Evolutionary conservation across 768 basidiomycete species (phyloP).

Genomic region (Russula vinacea): DNA sequence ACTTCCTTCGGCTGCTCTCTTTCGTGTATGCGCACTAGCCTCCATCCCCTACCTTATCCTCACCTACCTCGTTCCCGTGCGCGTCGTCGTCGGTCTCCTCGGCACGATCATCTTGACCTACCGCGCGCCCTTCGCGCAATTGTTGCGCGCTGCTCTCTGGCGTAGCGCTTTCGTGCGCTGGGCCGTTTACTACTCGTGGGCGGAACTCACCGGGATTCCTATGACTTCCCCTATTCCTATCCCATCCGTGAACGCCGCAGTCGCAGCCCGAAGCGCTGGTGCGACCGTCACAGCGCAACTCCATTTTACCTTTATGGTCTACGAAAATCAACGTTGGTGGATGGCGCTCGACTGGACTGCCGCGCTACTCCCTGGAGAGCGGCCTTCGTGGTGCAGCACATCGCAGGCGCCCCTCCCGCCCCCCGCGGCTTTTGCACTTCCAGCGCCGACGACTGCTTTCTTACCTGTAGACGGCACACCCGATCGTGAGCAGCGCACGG

Average conservation of each 20-base stretch:
- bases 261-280: constrained; percentile 9
- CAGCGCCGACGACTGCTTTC: constrained; percentile 58
- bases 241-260: constrained; percentile 36
- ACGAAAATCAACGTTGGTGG: constrained; percentile 98
- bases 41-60: constrained; percentile 67
- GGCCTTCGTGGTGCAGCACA: constrained; percentile 79
- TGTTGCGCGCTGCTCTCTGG: constrained; percentile 54
- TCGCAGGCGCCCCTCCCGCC: constrained; percentile 61
- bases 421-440: constrained; percentile 64
- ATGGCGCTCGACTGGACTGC: constrained; percentile 96
- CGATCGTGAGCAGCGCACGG: constrained; percentile 61
- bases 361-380: constrained; percentile 83
- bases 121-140: constrained; percentile 64
- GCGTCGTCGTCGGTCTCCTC: constrained; percentile 54
- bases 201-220: constrained; percentile 54
- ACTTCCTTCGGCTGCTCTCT: constrained; percentile 39
- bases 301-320: constrained; percentile 83
- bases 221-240: constrained; percentile 41
- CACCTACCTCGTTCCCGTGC: constrained; percentile 59
- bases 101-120: constrained; percentile 60
- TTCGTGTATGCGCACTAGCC: constrained; percentile 55
- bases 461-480: constrained; percentile 40
- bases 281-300: constrained; percentile 33
- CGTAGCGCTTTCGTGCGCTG: constrained; percentile 69
- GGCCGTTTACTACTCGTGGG: constrained; percentile 50